Conservation (phyloP, 2,329 filamentous ascomycete species). For the Penicillium sp. region DNA sequence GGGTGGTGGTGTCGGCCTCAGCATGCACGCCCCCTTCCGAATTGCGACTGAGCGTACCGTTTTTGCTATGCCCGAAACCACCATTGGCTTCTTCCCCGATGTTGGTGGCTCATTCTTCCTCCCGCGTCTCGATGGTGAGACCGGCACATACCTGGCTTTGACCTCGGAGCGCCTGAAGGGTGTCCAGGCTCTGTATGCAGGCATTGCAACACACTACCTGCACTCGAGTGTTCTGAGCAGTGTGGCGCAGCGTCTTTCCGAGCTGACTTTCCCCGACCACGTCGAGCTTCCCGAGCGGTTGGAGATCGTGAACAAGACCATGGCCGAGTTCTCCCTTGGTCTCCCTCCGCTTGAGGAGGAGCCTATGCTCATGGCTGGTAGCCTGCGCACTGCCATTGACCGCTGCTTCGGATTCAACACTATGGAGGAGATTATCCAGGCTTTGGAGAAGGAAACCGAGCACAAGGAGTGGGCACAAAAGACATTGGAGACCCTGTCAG, state of each 20-base stretch:
- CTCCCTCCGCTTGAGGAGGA: constrained; percentile 63
- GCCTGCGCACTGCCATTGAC: constrained; percentile 78
- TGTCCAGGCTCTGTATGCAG: constrained; percentile 82
- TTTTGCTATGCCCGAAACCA: constrained; percentile 98
- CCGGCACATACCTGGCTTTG: constrained; percentile 90
- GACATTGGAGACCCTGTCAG: constrained; percentile 70
- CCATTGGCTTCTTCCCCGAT: constrained; percentile 97
- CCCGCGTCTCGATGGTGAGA: constrained; percentile 77
- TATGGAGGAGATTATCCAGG: constrained; percentile 67
- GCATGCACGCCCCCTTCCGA: constrained; percentile 90
- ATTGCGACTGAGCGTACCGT: constrained; percentile 94
- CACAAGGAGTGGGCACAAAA: constrained; percentile 72
- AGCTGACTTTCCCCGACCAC: constrained; percentile 83
- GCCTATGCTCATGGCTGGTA: constrained; percentile 64
- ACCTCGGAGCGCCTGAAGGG: constrained; percentile 82
- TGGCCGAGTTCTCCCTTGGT: constrained; percentile 87
- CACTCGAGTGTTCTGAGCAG: constrained; percentile 82
- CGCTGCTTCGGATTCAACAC: constrained; percentile 69
- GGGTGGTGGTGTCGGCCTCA: constrained; percentile 93
- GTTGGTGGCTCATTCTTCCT: constrained; percentile 97
- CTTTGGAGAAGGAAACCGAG: constrained; percentile 57
- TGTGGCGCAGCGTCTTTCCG: constrained; percentile 80
- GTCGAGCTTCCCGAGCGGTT: constrained; percentile 63
- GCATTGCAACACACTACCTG: constrained; percentile 92
- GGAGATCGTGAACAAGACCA: constrained; percentile 74